Evolutionary conservation across 106 monocot genomes (phyloP).

Genomic region (Platanthera guangdongensis): DNA sequence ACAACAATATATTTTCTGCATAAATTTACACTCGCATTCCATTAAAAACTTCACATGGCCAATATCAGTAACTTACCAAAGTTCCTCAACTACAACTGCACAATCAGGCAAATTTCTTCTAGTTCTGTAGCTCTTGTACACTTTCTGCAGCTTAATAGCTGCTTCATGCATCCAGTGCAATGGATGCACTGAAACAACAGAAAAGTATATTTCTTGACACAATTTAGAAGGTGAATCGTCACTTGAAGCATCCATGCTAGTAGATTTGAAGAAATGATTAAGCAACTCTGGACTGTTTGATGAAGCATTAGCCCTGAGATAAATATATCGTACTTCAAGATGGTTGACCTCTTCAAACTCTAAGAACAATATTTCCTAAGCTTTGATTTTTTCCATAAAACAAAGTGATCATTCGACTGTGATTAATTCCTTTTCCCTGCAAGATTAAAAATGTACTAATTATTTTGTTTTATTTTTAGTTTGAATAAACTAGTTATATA

Average conservation of each 20-base stretch:
- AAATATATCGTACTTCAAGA: not conserved
- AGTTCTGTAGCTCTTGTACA: constrained; percentile 67
- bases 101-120: constrained; percentile 74
- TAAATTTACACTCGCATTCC: too few species aligned
- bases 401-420: constrained; percentile 1
- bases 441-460: not conserved
- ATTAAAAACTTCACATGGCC: not conserved
- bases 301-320: not conserved
- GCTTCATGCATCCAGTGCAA: constrained; percentile 38
- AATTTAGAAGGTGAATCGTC: not conserved
- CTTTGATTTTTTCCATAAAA: not conserved
- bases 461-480: not conserved
- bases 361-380: not conserved
- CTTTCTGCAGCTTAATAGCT: constrained; percentile 58
- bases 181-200: constrained; percentile 14
- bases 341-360: not conserved
- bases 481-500: not conserved
- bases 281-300: not conserved
- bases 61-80: constrained; percentile 26
- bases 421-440: not conserved
- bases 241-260: not conserved
- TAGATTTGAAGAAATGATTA: not conserved
- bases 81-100: constrained; percentile 58
- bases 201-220: not conserved
- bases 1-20: too few species aligned